Conservation (phyloP, 768 basidiomycete genomes). For the Saitozyma sp. region DNA sequence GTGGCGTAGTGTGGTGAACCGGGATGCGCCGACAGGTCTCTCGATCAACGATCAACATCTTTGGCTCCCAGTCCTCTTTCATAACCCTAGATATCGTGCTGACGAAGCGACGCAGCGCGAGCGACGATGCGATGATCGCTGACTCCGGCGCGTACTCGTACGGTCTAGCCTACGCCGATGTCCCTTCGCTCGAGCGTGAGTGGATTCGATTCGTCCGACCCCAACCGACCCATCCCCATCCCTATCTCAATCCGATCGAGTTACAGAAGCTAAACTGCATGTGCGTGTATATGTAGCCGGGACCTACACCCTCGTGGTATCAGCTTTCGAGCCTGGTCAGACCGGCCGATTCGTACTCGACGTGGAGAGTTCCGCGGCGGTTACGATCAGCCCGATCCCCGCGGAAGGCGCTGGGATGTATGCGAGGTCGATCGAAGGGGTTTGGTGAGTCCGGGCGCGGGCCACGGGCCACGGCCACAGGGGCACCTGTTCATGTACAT, state of each 20-base stretch:
- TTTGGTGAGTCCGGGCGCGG: conserved; percentile 61
- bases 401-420: conserved; percentile 94
- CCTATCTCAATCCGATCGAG: no score
- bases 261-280: no score
- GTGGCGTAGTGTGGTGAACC: conserved; percentile 44
- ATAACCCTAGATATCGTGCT: background rate
- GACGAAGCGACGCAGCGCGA: conserved; percentile 46
- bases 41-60: no score
- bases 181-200: conserved; percentile 60
- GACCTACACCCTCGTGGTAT: conserved; percentile 78
- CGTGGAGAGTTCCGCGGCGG: conserved; percentile 63
- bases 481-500: no score
- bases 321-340: conserved; percentile 75
- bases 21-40: background rate
- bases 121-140: conserved; percentile 67
- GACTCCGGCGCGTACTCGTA: conserved; percentile 81
- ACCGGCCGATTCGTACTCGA: conserved; percentile 67
- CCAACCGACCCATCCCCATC: background rate
- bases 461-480: no score
- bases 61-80: no score
- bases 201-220: background rate
- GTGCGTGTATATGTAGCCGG: conserved; percentile 58
- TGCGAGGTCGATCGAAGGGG: conserved; percentile 64
- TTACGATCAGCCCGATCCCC: conserved; percentile 67
- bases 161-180: conserved; percentile 64